Evolutionary conservation across 805 yeast species (phyloP).

Genomic region (Candida quercuum): DNA sequence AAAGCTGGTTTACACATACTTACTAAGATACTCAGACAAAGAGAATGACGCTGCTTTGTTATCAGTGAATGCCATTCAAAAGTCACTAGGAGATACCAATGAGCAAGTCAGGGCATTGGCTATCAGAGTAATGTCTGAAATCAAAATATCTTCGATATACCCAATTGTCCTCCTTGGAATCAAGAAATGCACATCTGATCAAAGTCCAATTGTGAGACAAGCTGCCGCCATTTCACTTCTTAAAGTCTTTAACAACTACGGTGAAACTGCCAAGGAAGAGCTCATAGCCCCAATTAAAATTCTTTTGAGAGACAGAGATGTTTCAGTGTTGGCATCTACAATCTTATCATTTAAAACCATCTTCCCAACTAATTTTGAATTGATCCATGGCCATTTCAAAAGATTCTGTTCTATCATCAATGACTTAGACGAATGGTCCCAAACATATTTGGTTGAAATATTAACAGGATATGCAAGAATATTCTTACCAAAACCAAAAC

Average conservation of each 20-base stretch:
- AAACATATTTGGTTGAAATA: constrained; percentile 50
- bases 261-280: constrained; percentile 41
- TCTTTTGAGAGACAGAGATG: constrained; percentile 60
- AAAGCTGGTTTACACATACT: constrained; percentile 69
- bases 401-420: constrained; percentile 43
- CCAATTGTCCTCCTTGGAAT: constrained; percentile 75
- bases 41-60: constrained; percentile 89
- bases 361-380: constrained; percentile 51
- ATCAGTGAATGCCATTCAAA: constrained; percentile 89
- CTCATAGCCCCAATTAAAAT: constrained; percentile 43
- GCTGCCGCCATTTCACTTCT: constrained; percentile 75
- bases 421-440: constrained; percentile 72
- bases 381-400: constrained; percentile 68
- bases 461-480: constrained; percentile 61
- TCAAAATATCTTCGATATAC: constrained; percentile 71
- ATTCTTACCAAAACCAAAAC: constrained; percentile 52
- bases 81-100: constrained; percentile 63
- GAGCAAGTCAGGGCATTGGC: constrained; percentile 69
- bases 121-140: constrained; percentile 76
- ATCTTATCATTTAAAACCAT: constrained; percentile 49
- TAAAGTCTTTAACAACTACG: constrained; percentile 42
- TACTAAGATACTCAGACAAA: constrained; percentile 69
- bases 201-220: constrained; percentile 71
- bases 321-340: constrained; percentile 66
- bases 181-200: constrained; percentile 61